Base-by-base conservation (phyloP, 2,329 filamentous ascomycete species). In the Clonostachys solani region DNA sequence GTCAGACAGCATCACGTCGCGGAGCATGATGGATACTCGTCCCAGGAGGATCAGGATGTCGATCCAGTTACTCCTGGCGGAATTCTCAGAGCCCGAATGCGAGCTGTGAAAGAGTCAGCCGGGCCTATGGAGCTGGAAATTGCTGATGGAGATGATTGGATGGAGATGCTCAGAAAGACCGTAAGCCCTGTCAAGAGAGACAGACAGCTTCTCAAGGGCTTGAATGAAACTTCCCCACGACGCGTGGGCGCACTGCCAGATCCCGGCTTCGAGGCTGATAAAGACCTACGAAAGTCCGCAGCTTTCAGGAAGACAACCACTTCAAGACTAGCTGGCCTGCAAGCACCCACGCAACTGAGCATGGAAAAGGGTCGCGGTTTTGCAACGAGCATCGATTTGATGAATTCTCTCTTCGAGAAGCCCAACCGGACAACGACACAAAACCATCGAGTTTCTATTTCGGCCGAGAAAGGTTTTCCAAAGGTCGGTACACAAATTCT, bases 141-240 rank as follows among this genome's bases (percentile, higher is more conserved):
- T 49, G 73, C 80, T 35, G 78, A 81, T 53, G 88, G 86, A 46
- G 89, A 92, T 50, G 87, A 96, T 63, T 99, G 94, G 94, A 87
- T 91, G 56, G 87, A 94, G 56, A 92, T 96, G 72, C 77, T 99
- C 53, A 89, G 91, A 64, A 91, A 91, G 55, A 97, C 94, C 6
- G 90, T 97, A 56, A 96, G 90, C 60, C 92, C 94, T 6, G 84
- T 89, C 61, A 97, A 97, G 72, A 86, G 94, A 60, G 88, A 96
- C 69, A 88, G 92, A 49, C 86, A 85, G 29, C 73, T 94, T 34
- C 75, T 85, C 38, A 77, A 74, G 57, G 77, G 75, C 23, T 60
- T 79, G 69, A 68, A 84, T 76, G 72, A 86, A 6, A 35, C 18
- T 70, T 68, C 86, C 2, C 63, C 67, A 12, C 57, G 56, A 3